Base-by-base conservation (phyloP, 768 basidiomycete species). In the Auricularia heimuer region DNA sequence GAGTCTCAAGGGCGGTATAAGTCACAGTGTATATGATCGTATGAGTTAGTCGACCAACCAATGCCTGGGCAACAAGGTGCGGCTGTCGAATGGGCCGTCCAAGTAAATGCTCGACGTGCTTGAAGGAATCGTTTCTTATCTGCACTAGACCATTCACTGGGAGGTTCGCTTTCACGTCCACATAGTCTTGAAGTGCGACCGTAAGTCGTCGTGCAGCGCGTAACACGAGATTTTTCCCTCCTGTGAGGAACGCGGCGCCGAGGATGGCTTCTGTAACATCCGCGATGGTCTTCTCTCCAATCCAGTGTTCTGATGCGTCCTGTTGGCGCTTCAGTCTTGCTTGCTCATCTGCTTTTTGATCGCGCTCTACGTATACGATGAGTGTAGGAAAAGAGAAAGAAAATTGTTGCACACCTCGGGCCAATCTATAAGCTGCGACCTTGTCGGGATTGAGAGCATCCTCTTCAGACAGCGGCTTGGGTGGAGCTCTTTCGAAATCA, bases 241-340 rank as follows among this genome's bases (percentile, higher is more conserved):
- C 87, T 29, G 87, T 84, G 56, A 89, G 77, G 71, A 86, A 92
- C 3, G 88, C 90, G 18, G 91, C 92, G 39, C 88, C 92, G 34
- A 93, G 85, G 66, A 94, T 84, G 3, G 92, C 90, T 74, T 94
- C 92, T 8, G 84, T 83, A 54, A 92, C 89, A 74, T 94, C 92
- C 61, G 92, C 92, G 35, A 92, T 67, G 67, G 89, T 91, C 85
- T 93, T 93, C 76, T 92, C 89, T 56, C 88, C 90, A 3, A 92
- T 73, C 81, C 82, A 84, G 61, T 84, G 83, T 62, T 71, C 74
- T 67, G 69, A 73, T 35, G 81, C 79, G 36, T 81, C 77, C 54
- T 71, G 72, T 71, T 68, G 75, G 70, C 67, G 77, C 69, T 81
- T 80, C 72, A 76, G 82, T 71, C 71, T 74, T 24, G 68, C 69